Conservation (phyloP, 768 basidiomycete genomes). For the Multifurca ochricompacta region DNA sequence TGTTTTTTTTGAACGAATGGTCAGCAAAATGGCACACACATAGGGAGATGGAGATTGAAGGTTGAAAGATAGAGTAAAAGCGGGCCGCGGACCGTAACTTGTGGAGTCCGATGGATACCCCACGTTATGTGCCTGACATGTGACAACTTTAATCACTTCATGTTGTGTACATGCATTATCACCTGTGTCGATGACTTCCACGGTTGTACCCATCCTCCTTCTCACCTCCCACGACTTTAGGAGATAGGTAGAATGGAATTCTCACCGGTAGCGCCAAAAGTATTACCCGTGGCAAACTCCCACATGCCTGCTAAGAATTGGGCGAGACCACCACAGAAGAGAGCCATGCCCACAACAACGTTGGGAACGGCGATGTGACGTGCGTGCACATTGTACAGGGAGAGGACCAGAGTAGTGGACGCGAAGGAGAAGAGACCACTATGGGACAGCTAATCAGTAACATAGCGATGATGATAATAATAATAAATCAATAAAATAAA, state of each 20-base stretch:
- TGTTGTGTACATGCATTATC: too few relatives aligned
- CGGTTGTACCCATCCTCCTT: too few relatives aligned
- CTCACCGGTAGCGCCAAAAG: conserved; percentile 67
- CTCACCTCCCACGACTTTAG: too few relatives aligned
- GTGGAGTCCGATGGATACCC: neutral
- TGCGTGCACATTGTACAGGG: conserved; percentile 60
- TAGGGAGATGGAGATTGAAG: too few relatives aligned
- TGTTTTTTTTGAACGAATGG: too few relatives aligned
- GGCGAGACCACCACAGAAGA: conserved; percentile 75
- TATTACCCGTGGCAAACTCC: conserved; percentile 49
- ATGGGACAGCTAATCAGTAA: too few relatives aligned
- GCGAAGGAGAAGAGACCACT: conserved; percentile 82
- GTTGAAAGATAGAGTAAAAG: neutral
- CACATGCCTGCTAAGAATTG: conserved; percentile 90
- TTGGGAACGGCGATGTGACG: conserved; percentile 53
- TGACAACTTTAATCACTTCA: too few relatives aligned
- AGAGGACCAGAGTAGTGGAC: conserved; percentile 74
- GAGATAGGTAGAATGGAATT: too few relatives aligned
- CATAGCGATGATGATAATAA: conserved; percentile 36
- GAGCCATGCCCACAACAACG: conserved; percentile 78
- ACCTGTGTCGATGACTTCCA: neutral
- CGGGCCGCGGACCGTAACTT: neutral
- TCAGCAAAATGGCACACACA: too few relatives aligned
- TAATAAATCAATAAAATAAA: neutral
- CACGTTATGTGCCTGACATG: too few relatives aligned